These are phyloP conservation scores for Begonia loranthoides DNA, from an alignment of 306 rosid genomes.

Conservation along the genomic window DNA sequence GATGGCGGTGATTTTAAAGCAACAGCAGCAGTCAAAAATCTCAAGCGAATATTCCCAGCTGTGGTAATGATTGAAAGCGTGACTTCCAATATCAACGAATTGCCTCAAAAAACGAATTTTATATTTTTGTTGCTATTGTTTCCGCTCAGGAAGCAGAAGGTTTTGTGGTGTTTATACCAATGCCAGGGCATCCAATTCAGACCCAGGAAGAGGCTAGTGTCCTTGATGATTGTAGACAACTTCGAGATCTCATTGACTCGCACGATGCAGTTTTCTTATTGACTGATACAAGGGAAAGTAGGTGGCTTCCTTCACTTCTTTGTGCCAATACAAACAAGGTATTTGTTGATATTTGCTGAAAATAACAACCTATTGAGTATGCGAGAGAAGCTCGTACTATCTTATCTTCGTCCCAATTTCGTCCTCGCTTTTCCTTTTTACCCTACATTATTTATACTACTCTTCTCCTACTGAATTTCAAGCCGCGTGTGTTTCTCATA, in stretches of 20 bases:
- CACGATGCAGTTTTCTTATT: conserved; percentile 77
- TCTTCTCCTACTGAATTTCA: too few species aligned
- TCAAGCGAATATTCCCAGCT: conserved; percentile 73
- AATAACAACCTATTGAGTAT: too few species aligned
- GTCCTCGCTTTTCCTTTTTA: too few species aligned
- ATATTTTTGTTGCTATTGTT: conserved; percentile 4
- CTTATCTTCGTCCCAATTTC: too few species aligned
- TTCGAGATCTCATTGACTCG: conserved; percentile 59
- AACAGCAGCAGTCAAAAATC: conserved; percentile 74
- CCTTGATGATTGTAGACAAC: conserved; percentile 57
- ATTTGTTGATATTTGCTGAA: conserved; percentile 5
- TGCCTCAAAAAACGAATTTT: background rate
- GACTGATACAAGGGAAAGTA: conserved; percentile 97
- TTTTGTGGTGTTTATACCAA: conserved; percentile 80
- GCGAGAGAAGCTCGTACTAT: too few species aligned
- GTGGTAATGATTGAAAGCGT: conserved; percentile 45
- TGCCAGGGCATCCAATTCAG: conserved; percentile 93
- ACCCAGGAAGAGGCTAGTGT: conserved; percentile 49
- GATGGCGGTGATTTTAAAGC: conserved; percentile 85
- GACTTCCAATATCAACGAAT: conserved; percentile 4
- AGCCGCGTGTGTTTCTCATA: too few species aligned
- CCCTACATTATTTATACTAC: too few species aligned
- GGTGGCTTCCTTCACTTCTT: conserved; percentile 93
- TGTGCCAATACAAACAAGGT: conserved; percentile 93
- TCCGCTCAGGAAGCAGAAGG: conserved; percentile 82